Base-by-base conservation (phyloP, 1,139 yeast genomes). In the Meyerozyma guilliermondii region DNA sequence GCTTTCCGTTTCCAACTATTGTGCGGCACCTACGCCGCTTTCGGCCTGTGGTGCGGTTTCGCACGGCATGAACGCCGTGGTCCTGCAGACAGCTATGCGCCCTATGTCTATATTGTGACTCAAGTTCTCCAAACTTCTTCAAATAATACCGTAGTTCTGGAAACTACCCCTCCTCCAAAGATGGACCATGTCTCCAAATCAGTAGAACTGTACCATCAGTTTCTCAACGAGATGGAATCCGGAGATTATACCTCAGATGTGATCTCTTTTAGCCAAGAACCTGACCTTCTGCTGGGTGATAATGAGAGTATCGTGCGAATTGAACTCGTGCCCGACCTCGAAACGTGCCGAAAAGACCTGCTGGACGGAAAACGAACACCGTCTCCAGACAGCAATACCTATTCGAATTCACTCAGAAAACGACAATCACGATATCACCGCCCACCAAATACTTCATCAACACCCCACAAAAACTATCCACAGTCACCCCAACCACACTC, bases 171-270 rank as follows among this genome's bases (percentile, higher is more conserved):
- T 5, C 4, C 11, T 6, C 13, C 24, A 16, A 9, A 11, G 14
- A 33, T 33, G 36, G 36, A 33, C 24, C 24, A 17, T 2, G 26
- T 33, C 13, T 31, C 37, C 27, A 45, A 47, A 23, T 49, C 56
- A 11, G 59, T 59, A 34, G 65, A 60, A 41, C 65, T 59, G 60
- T 62, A 63, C 49, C 53, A 58, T 46, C 66, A 63, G 49, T 66
- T 65, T 48, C 52, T 65, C 36, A 59, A 52, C 41, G 62, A 52
- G 40, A 63, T 65, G 58, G 65, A 60, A 41, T 50, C 60, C n/a
- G 43, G 54, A 13, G 58, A 50, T 39, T 60, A 49, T 45, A 47
- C 49, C 39, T 56, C 55, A 44, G 48, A 50, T 40, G 50, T 41
- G 6, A 24, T 26, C 10, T 22, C 38, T 4, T 27, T 35, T 5